Evolutionary conservation across 495 filamentous ascomycete genomes (phyloP).

Genomic region (Aspergillus carlsbadensis): DNA sequence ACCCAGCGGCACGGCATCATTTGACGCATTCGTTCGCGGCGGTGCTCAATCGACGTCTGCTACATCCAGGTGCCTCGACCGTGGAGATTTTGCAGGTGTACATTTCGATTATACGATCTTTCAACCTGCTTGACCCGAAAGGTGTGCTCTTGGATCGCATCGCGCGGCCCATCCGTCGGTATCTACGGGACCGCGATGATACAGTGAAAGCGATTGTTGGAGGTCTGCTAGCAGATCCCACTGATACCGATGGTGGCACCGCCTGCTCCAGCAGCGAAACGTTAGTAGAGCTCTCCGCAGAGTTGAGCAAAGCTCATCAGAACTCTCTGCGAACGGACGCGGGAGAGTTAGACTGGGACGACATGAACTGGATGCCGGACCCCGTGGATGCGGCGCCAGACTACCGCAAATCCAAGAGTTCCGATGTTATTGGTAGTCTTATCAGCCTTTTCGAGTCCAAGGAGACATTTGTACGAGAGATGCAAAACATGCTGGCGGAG

Average conservation of each 20-base stretch:
- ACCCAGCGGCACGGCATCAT: slow-evolving; percentile 54
- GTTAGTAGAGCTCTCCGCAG: slow-evolving; percentile 71
- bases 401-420: slow-evolving; percentile 82
- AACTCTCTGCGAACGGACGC: slow-evolving; percentile 49
- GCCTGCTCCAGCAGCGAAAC: slow-evolving; percentile 42
- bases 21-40: slow-evolving; percentile 72
- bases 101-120: slow-evolving; percentile 86
- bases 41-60: slow-evolving; percentile 65
- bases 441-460: slow-evolving; percentile 83
- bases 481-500: slow-evolving; percentile 80
- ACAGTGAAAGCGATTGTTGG: slow-evolving; percentile 83
- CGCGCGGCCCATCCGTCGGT: slow-evolving; percentile 76
- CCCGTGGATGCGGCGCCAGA: slow-evolving; percentile 91
- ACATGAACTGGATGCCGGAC: slow-evolving; percentile 89
- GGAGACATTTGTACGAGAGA: slow-evolving; percentile 89
- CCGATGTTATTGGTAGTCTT: slow-evolving; percentile 89
- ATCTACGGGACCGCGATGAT: slow-evolving; percentile 91
- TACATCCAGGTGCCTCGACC: slow-evolving; percentile 88
- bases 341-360: slow-evolving; percentile 80
- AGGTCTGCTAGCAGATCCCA: slow-evolving; percentile 72
- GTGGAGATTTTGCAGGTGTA: slow-evolving; percentile 86
- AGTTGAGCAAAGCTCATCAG: slow-evolving; percentile 64
- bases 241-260: slow-evolving; percentile 42
- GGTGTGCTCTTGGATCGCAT: slow-evolving; percentile 88
- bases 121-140: slow-evolving; percentile 85